These are phyloP conservation scores for Ceratocystiopsis minuta DNA, from an alignment of 2,329 filamentous ascomycete genomes.

Conservation along the genomic window DNA sequence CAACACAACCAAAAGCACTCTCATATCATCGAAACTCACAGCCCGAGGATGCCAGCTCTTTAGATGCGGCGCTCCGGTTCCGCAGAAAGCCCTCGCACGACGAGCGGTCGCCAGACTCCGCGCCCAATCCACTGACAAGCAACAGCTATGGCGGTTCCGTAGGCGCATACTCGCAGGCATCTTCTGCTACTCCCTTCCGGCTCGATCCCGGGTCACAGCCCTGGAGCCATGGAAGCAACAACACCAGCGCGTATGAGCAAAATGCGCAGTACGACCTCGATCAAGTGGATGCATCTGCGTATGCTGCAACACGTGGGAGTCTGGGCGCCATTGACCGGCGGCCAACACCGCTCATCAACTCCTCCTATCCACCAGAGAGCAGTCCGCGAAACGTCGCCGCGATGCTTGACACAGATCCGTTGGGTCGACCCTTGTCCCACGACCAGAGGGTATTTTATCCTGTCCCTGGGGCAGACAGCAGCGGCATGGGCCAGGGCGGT, in stretches of 20 bases:
- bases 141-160: neutral
- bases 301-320: constrained; percentile 13
- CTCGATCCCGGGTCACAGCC: constrained; percentile 28
- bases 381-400: constrained; percentile 12
- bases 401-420: constrained; percentile 14
- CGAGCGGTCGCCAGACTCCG: neutral
- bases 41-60: constrained; percentile 1
- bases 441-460: constrained; percentile 12
- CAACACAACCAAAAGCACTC: neutral
- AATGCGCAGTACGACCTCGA: neutral
- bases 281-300: neutral
- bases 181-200: constrained; percentile 19
- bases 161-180: neutral
- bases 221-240: constrained; percentile 19
- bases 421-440: constrained; percentile 19
- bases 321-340: constrained; percentile 17
- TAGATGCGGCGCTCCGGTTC: neutral
- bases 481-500: no score
- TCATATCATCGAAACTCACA: constrained; percentile 3
- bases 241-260: neutral
- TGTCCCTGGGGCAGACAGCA: neutral
- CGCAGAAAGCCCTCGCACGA: constrained; percentile 1
- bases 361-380: constrained; percentile 15
- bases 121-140: neutral
- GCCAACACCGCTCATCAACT: constrained; percentile 16